Conservation (phyloP, 805 yeast species). For the Hanseniaspora mollemarum region DNA sequence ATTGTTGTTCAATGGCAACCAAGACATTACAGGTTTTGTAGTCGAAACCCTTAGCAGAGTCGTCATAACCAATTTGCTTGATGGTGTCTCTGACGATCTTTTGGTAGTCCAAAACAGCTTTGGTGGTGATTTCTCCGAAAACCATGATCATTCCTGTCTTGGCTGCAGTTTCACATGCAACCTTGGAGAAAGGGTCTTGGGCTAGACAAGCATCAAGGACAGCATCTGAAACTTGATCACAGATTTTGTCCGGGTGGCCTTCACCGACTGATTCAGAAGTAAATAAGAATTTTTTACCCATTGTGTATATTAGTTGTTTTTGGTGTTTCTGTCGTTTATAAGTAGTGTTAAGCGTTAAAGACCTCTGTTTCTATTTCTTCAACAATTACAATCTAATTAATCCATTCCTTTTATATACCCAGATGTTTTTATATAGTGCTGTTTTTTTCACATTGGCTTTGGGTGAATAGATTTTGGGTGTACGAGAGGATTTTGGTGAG, state of each 20-base stretch:
- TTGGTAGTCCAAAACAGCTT: constrained; percentile 90
- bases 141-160: constrained; percentile 99
- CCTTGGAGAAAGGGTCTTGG: constrained; percentile 94
- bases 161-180: constrained; percentile 98
- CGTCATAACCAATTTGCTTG: constrained; percentile 96
- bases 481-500: too few species aligned
- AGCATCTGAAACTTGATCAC: constrained; percentile 98
- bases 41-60: constrained; percentile 92
- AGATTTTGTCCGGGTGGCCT: constrained; percentile 91
- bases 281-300: constrained; percentile 44
- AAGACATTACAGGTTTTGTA: constrained; percentile 98
- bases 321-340: neutral
- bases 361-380: too few species aligned
- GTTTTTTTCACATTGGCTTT: too few species aligned
- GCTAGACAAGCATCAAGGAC: constrained; percentile 93
- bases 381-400: too few species aligned
- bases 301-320: constrained; percentile 12
- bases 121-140: constrained; percentile 98
- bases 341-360: too few species aligned
- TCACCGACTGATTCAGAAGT: constrained; percentile 89
- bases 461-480: too few species aligned
- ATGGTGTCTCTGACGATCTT: constrained; percentile 96
- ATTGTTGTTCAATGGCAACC: constrained; percentile 98
- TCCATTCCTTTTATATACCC: too few species aligned
- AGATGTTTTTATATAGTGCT: too few species aligned